phyloP scores from a whole-genome alignment of 2,329 filamentous ascomycete genomes.

The Calycina herbarum region DNA sequence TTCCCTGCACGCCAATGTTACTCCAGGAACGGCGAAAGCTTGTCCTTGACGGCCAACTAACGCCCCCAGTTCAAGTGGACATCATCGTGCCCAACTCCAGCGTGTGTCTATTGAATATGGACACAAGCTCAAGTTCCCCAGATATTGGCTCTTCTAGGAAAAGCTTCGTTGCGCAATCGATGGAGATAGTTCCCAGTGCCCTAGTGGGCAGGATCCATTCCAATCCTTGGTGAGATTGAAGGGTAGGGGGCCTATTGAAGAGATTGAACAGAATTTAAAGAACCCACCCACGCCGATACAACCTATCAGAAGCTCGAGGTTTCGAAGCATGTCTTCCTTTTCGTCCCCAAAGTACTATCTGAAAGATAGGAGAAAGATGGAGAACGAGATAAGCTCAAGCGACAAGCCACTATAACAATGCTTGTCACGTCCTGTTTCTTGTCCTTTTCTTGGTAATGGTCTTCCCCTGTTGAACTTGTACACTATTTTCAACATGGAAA shows the following conservation, averaged over 20 bases:
- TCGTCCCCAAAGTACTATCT: neutral
- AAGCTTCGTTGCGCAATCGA: neutral
- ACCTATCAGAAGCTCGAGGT: neutral
- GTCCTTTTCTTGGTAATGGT: neutral
- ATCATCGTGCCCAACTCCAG: neutral
- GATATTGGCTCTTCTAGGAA: neutral
- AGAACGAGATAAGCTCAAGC: constrained; percentile 5
- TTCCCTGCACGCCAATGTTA: constrained; percentile 1
- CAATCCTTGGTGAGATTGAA: no score
- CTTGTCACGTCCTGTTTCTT: neutral
- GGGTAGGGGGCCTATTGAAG: no score
- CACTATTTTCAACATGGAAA: neutral
- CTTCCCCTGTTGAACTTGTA: neutral
- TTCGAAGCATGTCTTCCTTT: neutral
- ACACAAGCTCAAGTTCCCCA: neutral
- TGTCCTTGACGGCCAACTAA: neutral
- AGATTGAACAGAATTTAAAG: no score
- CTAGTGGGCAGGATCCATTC: no score
- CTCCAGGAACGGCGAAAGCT: neutral
- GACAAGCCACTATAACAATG: neutral
- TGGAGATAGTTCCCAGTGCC: neutral
- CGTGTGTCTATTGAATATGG: neutral
- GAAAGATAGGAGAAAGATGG: constrained; percentile 6
- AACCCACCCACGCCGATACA: neutral
- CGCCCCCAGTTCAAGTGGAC: neutral